Percentiles rank a stretch among this genome's conserved stretches.
These are phyloP conservation scores for Nannizziopsis barbatae DNA, from an alignment of 2,329 filamentous ascomycete genomes.

Conservation along the genomic window DNA sequence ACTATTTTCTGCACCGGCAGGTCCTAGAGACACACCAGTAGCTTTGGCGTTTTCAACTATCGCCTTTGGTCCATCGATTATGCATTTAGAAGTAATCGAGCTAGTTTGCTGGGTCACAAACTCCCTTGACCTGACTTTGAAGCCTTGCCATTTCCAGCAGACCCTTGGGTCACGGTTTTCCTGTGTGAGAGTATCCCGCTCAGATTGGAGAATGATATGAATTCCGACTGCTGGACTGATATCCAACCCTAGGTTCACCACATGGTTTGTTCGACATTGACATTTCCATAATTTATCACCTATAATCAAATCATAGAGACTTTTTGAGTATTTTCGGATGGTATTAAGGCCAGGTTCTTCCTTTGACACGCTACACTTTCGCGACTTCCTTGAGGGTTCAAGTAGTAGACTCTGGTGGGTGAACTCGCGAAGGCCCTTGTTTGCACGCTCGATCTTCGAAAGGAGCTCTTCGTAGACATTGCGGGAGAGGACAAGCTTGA, in stretches of 20 bases:
- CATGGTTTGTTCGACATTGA: not conserved
- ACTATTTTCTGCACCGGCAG: no score
- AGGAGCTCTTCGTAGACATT: slow-evolving; percentile 14
- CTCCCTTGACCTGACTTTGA: not conserved
- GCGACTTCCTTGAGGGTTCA: slow-evolving; percentile 3
- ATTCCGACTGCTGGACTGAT: not conserved
- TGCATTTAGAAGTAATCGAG: no score
- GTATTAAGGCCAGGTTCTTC: not conserved
- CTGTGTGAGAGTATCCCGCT: no score
- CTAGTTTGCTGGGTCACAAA: not conserved
- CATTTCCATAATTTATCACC: not conserved
- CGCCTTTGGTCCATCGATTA: no score
- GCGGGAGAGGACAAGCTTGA: slow-evolving; percentile 39
- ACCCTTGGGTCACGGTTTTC: not conserved
- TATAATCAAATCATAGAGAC: not conserved
- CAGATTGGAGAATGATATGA: no score
- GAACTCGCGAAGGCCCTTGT: slow-evolving; percentile 13
- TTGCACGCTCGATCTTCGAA: slow-evolving; percentile 16
- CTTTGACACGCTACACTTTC: not conserved
- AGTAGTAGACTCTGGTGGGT: slow-evolving; percentile 12
- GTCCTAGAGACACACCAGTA: no score
- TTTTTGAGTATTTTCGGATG: not conserved
- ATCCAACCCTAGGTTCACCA: not conserved
- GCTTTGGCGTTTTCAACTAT: no score
- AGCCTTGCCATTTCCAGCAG: not conserved